Conservation (phyloP, 495 filamentous ascomycete species). For the Pyrenula aspistea region DNA sequence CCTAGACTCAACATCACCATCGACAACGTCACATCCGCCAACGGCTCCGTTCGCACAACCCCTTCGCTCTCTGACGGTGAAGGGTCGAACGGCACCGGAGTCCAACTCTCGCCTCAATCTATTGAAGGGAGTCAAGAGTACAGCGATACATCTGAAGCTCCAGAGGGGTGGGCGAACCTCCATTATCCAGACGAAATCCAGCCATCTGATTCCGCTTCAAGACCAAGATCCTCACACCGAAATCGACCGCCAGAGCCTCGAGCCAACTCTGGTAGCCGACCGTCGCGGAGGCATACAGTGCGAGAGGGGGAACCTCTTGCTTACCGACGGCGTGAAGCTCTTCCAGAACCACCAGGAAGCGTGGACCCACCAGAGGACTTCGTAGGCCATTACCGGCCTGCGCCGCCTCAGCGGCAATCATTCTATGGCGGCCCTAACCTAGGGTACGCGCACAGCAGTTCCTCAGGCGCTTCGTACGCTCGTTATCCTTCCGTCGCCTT, state of each 20-base stretch:
- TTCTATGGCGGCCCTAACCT: slow-evolving; percentile 23
- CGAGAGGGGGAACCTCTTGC: not conserved
- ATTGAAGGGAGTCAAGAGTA: slow-evolving; percentile 37
- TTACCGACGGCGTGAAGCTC: slow-evolving; percentile 37
- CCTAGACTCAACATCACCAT: slow-evolving; percentile 39
- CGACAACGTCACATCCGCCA: slow-evolving; percentile 21
- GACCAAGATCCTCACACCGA: slow-evolving; percentile 41
- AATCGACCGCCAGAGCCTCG: slow-evolving; percentile 35
- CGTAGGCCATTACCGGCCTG: slow-evolving; percentile 20
- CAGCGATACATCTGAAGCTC: slow-evolving; percentile 27
- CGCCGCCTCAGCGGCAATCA: slow-evolving; percentile 21
- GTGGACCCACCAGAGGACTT: slow-evolving; percentile 42
- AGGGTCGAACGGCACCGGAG: slow-evolving; percentile 32
- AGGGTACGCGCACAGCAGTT: slow-evolving; percentile 35
- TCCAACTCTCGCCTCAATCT: slow-evolving; percentile 33
- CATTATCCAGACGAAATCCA: slow-evolving; percentile 54
- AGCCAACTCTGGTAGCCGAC: not conserved
- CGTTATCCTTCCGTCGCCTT: slow-evolving; percentile 13
- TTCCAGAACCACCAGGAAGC: slow-evolving; percentile 40
- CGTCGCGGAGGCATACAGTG: not conserved
- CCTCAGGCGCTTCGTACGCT: slow-evolving; percentile 28
- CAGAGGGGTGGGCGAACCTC: slow-evolving; percentile 33
- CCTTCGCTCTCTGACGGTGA: slow-evolving; percentile 39
- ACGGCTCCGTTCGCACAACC: slow-evolving; percentile 23
- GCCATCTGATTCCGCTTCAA: slow-evolving; percentile 74